These are phyloP conservation scores for Pseudogymnoascus sp. DNA, from an alignment of 2,329 filamentous ascomycete species.

Conservation along the genomic window DNA sequence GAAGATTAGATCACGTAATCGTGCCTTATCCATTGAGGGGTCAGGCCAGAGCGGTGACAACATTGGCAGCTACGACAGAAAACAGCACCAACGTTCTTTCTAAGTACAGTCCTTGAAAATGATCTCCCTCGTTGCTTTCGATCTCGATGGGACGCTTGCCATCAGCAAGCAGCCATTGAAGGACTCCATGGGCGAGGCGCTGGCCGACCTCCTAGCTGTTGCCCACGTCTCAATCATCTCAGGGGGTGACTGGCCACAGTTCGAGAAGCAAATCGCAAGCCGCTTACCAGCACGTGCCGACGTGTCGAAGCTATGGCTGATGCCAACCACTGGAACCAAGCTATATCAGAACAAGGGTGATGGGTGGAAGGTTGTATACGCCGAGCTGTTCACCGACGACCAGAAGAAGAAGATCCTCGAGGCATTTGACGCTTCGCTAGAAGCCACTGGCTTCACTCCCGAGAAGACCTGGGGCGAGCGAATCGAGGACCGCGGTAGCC, in stretches of 20 bases:
- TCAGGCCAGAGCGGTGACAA: background rate
- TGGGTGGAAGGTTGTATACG: slow-evolving; percentile 31
- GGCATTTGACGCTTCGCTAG: slow-evolving; percentile 31
- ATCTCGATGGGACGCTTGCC: slow-evolving; percentile 33
- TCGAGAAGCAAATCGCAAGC: slow-evolving; percentile 35
- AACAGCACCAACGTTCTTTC: background rate
- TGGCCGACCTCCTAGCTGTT: slow-evolving; percentile 31
- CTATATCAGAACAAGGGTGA: slow-evolving; percentile 30
- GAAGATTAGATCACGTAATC: background rate
- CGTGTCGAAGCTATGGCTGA: slow-evolving; percentile 35
- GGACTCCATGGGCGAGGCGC: slow-evolving; percentile 28
- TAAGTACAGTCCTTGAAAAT: slow-evolving; percentile 17
- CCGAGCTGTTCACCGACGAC: slow-evolving; percentile 32
- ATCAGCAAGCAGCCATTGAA: slow-evolving; percentile 31
- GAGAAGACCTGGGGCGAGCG: slow-evolving; percentile 34
- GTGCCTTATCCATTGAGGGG: background rate
- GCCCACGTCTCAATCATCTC: slow-evolving; percentile 36
- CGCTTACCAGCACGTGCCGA: slow-evolving; percentile 31
- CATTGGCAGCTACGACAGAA: background rate
- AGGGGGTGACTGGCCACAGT: slow-evolving; percentile 36
- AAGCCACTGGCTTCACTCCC: slow-evolving; percentile 32
- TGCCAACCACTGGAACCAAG: slow-evolving; percentile 37
- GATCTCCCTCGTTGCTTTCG: slow-evolving; percentile 32
- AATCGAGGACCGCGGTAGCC: slow-evolving; percentile 36
- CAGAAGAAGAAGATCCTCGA: slow-evolving; percentile 27